Evolutionary conservation across 768 basidiomycete genomes (phyloP).

Genomic region (Exidia glandulosa): DNA sequence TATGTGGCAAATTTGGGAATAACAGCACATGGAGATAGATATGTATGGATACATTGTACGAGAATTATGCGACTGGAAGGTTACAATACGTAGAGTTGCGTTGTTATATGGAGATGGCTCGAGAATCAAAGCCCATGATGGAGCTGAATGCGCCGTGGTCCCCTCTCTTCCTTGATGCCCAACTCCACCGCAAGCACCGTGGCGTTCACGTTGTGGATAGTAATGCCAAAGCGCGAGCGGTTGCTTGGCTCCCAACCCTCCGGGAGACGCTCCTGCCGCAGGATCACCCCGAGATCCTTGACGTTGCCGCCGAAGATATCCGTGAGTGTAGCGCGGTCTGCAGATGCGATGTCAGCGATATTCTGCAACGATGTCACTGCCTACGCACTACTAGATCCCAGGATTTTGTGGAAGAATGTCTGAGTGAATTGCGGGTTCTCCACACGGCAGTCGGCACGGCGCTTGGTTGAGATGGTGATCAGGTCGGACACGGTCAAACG

Average conservation of each 20-base stretch:
- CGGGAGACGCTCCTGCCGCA: constrained; percentile 62
- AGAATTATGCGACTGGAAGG: no score
- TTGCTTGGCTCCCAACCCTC: constrained; percentile 59
- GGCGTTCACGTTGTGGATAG: constrained; percentile 43
- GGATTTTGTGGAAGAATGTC: constrained; percentile 40
- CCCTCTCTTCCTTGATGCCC: neutral
- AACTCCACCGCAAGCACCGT: neutral
- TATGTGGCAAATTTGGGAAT: no score
- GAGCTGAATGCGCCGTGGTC: neutral
- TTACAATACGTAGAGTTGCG: neutral
- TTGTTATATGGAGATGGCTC: neutral
- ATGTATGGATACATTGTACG: no score
- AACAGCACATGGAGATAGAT: no score
- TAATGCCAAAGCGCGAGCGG: constrained; percentile 46
- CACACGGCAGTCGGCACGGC: constrained; percentile 44
- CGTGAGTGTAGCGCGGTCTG: constrained; percentile 40
- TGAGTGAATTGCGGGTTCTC: constrained; percentile 49
- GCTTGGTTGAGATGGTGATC: constrained; percentile 43
- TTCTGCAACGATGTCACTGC: neutral
- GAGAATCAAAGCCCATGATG: neutral
- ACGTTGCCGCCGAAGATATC: constrained; percentile 57
- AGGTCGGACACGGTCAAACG: constrained; percentile 50
- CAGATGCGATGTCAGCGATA: constrained; percentile 23
- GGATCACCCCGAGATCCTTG: constrained; percentile 38
- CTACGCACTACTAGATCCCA: constrained; percentile 57